These are phyloP conservation scores for Teratosphaeria nubilosa DNA, from an alignment of 2,329 filamentous ascomycete species.

Conservation along the genomic window DNA sequence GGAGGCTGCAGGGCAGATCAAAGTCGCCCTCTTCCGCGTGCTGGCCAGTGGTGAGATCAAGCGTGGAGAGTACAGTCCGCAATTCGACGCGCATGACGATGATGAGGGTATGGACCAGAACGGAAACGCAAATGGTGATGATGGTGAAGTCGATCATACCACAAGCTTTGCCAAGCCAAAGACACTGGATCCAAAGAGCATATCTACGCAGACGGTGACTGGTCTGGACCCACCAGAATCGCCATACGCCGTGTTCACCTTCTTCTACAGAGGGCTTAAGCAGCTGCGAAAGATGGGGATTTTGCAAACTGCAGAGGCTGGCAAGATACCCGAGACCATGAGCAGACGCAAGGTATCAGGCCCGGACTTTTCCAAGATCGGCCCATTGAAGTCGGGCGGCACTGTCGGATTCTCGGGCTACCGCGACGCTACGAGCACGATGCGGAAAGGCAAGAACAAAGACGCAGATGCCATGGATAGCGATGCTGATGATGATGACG, in stretches of 20 bases:
- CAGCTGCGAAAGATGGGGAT: constrained; percentile 97
- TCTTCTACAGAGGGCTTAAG: constrained; percentile 90
- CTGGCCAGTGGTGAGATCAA: constrained; percentile 95
- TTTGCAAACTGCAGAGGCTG: constrained; percentile 34
- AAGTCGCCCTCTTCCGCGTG: constrained; percentile 91
- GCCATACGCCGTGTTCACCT: constrained; percentile 94
- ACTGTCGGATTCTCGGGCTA: constrained; percentile 86
- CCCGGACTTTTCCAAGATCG: constrained; percentile 74
- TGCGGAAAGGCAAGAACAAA: constrained; percentile 42
- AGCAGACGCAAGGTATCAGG: constrained; percentile 72
- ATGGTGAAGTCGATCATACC: constrained; percentile 83
- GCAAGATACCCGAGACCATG: constrained; percentile 16
- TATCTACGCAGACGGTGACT: constrained; percentile 98
- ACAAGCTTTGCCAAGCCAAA: constrained; percentile 97
- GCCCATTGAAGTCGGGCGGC: constrained; percentile 74
- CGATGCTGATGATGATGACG: constrained; percentile 54
- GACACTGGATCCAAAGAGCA: constrained; percentile 88
- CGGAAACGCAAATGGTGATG: constrained; percentile 45
- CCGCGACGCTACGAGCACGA: constrained; percentile 41
- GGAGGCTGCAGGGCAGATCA: constrained; percentile 94
- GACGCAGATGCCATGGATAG: constrained; percentile 66
- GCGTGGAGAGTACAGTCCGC: constrained; percentile 92
- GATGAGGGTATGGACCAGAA: constrained; percentile 56
- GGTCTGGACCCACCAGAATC: constrained; percentile 93
- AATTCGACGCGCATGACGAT: constrained; percentile 94